Evolutionary conservation across 805 yeast genomes (phyloP), one percentile per base, ranked within the genome.

Genomic region (Priceomyces carsonii): DNA sequence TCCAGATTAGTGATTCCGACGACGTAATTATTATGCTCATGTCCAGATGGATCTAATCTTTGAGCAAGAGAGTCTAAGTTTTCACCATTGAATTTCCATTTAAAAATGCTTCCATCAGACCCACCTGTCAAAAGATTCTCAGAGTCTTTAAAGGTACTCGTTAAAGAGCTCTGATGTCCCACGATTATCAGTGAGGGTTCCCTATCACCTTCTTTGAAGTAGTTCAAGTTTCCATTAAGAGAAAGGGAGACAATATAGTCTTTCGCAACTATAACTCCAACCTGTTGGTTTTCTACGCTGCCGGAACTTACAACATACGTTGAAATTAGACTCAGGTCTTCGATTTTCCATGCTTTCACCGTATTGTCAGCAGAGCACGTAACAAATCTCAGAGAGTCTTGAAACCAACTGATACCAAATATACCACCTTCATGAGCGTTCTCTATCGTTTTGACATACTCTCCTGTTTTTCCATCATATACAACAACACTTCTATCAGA

Each of bases 381-480:
- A 15, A 81, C 85, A 53, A 90, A 85, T 30, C 58, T 57, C 14
- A 54, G 43, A 2, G 79, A 68, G 45, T 74, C 79, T 18, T 67
- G 66, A 22, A 71, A 62, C 91, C 95, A 89, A 15, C 82, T 72
- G 3, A 90, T 63, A 1, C 84, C 81, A 50, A 81, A 85, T n/a
- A 90, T 75, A 31, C 96, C 90, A 30, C 95, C 95, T 6, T 75
- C 71, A 48, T 91, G 91, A 4, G 75, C 77, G 30, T 61, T 61
- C 24, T 57, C 66, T 18, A 80, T 55, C 48, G 72, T 75, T 36
- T 72, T 70, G 12, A 81, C 35, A 45, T 73, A 77, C 33, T 85
- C 96, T 25, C 97, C 97, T 5, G 85, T 76, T 47, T 82, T 80
- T 15, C 97, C 97, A 43, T 91, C 95, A 58, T 87, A 93, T 6